Evolutionary conservation across 257 asterid species (phyloP).

Genomic region (Fraxinus pennsylvanica): DNA sequence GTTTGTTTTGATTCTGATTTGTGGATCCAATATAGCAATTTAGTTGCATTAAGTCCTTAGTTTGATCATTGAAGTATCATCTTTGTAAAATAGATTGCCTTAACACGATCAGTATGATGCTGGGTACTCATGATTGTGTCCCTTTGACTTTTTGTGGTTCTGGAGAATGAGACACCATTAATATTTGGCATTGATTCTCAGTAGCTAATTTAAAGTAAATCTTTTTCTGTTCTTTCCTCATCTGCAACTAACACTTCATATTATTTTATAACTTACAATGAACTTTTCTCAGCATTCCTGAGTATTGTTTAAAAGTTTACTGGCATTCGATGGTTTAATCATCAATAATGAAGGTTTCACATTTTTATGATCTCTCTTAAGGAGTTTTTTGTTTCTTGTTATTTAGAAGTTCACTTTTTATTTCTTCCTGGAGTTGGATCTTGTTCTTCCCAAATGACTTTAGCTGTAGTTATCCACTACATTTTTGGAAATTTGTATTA

Average conservation of each 20-base stretch:
- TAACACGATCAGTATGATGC: slow-evolving; percentile 19
- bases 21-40: slow-evolving; percentile 15
- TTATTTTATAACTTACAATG: background rate
- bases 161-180: slow-evolving; percentile 20
- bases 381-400: background rate
- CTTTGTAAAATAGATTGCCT: slow-evolving; percentile 20
- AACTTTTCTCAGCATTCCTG: slow-evolving; percentile 1
- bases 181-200: slow-evolving; percentile 7
- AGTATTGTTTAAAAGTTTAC: background rate
- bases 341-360: background rate
- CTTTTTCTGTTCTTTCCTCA: background rate
- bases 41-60: slow-evolving; percentile 11
- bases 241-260: background rate
- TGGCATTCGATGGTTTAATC: background rate
- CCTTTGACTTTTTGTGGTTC: slow-evolving; percentile 5
- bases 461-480: background rate
- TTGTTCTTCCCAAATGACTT: background rate
- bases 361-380: slow-evolving; percentile 2
- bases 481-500: slow-evolving; percentile 3
- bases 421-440: background rate
- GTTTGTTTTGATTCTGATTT: slow-evolving; percentile 45
- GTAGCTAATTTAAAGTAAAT: background rate
- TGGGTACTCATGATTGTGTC: slow-evolving; percentile 19
- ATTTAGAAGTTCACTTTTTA: slow-evolving; percentile 10
- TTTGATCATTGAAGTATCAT: slow-evolving; percentile 8